phyloP scores from a whole-genome alignment of 306 rosid species.

The Purshia tridentata region DNA sequence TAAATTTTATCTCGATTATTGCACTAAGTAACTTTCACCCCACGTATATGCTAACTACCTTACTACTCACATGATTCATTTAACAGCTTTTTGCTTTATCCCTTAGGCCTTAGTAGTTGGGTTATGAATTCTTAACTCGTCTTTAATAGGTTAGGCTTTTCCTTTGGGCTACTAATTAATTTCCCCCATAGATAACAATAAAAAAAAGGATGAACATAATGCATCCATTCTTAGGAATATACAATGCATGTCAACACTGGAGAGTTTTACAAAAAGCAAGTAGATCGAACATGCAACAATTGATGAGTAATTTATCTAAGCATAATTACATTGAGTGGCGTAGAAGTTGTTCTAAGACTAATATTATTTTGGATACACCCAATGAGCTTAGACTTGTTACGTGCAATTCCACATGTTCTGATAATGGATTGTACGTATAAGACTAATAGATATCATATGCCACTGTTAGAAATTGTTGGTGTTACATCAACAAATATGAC shows the following conservation, averaged over 20 bases:
- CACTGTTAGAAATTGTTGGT: constrained; percentile 4
- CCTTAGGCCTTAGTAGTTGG: too few relatives aligned
- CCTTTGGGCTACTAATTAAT: too few relatives aligned
- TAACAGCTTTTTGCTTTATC: too few relatives aligned
- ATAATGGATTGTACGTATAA: too few relatives aligned
- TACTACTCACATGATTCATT: too few relatives aligned
- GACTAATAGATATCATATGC: background rate
- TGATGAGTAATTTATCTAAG: background rate
- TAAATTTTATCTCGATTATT: too few relatives aligned
- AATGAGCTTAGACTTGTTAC: background rate
- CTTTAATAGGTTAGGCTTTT: too few relatives aligned
- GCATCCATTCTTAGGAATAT: background rate
- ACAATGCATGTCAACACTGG: background rate
- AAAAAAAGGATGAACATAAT: background rate
- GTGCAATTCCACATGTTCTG: background rate
- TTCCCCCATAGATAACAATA: background rate
- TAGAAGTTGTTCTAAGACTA: background rate
- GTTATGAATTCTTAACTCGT: too few relatives aligned
- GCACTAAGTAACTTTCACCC: too few relatives aligned
- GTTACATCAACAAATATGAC: background rate
- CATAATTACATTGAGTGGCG: background rate
- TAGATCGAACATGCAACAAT: background rate
- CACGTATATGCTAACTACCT: too few relatives aligned
- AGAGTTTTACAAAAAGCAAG: background rate
- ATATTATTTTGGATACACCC: background rate